Evolutionary conservation across 179 eudicot genomes (phyloP), one percentile per base, ranked within the genome.

Genomic region (Patellifolia procumbens): DNA sequence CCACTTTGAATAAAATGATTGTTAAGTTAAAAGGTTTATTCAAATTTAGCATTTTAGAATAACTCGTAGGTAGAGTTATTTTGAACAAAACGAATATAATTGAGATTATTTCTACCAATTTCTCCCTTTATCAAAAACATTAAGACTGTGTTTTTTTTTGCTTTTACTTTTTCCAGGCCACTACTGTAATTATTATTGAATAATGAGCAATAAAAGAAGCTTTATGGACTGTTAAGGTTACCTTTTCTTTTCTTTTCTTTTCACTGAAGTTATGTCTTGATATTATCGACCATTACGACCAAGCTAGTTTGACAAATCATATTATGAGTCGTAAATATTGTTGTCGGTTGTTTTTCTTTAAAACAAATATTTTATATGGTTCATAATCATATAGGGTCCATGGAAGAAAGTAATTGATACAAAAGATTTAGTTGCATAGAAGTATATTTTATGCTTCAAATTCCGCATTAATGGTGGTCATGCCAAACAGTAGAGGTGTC

Each of bases 401-500:
- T n/a, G n/a, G n/a, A n/a, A n/a, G n/a, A n/a, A n/a, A n/a, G n/a
- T n/a, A n/a, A n/a, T n/a, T n/a, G n/a, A n/a, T n/a, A n/a, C n/a
- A n/a, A n/a, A n/a, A n/a, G n/a, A n/a, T n/a, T n/a, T n/a, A n/a
- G n/a, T n/a, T n/a, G n/a, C n/a, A n/a, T n/a, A n/a, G n/a, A n/a
- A n/a, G n/a, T 51, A 16, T 51, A 19, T 51, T 51, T n/a, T 51
- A 19, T 51, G 19, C 22, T 51, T 62, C 0, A 31, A 15, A 31
- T 16, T 29, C 3, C 10, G 13, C 26, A 67, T 67, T 67, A 67
- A 67, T 67, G 71, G 46, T 42, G 52, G 71, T 67, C 71, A 67
- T 67, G 71, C 52, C 11, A 26, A 67, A 43, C 15, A 43, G 52
- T 67, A 34, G 51, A n/a, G n/a, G n/a, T n/a, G n/a, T n/a, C n/a